phyloP scores from a whole-genome alignment of 2,329 filamentous ascomycete species.

The Pseudogymnoascus sp. region DNA sequence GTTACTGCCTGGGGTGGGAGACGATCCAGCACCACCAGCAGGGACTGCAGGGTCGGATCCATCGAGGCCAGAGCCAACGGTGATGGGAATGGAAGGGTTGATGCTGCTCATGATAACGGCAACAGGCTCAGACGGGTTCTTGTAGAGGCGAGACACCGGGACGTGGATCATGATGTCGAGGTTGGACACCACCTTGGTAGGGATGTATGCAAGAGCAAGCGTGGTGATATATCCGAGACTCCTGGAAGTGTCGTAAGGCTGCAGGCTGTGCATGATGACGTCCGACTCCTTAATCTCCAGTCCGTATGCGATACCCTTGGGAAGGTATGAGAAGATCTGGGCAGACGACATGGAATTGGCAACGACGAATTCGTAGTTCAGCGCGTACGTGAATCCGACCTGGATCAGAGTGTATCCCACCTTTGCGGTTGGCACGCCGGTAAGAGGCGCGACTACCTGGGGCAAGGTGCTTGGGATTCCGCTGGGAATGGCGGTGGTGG shows the following conservation, averaged over 20 bases:
- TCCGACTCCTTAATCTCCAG: slow-evolving; percentile 44
- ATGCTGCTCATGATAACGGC: slow-evolving; percentile 71
- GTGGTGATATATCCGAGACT: slow-evolving; percentile 75
- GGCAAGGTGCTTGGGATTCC: slow-evolving; percentile 62
- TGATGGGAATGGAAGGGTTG: slow-evolving; percentile 62
- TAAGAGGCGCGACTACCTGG: slow-evolving; percentile 65
- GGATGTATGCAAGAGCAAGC: slow-evolving; percentile 69
- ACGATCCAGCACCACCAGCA: slow-evolving; percentile 23
- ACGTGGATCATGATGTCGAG: slow-evolving; percentile 64
- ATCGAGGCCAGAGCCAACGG: slow-evolving; percentile 35
- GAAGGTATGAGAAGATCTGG: slow-evolving; percentile 79
- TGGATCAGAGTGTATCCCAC: slow-evolving; percentile 67
- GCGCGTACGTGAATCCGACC: slow-evolving; percentile 70
- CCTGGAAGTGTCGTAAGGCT: slow-evolving; percentile 65
- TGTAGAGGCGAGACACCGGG: slow-evolving; percentile 66
- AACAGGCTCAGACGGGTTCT: slow-evolving; percentile 47
- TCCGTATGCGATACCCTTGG: slow-evolving; percentile 60
- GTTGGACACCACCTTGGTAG: slow-evolving; percentile 58
- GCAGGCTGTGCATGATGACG: slow-evolving; percentile 62
- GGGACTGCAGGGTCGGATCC: slow-evolving; percentile 29
- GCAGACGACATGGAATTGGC: slow-evolving; percentile 62
- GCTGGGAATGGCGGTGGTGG: slow-evolving; percentile 33
- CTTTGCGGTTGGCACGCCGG: slow-evolving; percentile 44
- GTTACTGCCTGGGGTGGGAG: slow-evolving; percentile 33
- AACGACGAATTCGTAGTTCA: slow-evolving; percentile 82